phyloP scores from a whole-genome alignment of 805 yeast genomes.

The Pichia cephalocereana region DNA sequence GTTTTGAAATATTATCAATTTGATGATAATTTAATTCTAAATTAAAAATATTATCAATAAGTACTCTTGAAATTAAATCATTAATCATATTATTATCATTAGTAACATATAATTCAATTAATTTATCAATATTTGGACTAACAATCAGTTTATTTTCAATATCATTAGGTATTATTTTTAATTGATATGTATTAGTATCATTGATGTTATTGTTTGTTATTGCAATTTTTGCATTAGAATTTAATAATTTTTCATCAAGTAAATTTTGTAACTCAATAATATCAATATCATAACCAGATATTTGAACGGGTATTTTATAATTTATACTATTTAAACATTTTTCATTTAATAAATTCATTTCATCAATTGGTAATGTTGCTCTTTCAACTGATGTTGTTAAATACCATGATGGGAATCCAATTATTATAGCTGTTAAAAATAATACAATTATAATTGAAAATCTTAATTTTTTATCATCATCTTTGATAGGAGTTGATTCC shows the following conservation, averaged over 20 bases:
- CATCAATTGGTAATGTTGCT: constrained; percentile 46
- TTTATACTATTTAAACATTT: constrained; percentile 18
- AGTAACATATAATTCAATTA: constrained; percentile 25
- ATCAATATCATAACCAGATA: constrained; percentile 29
- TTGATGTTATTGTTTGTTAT: constrained; percentile 1
- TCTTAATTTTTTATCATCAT: constrained; percentile 1
- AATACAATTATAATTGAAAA: constrained; percentile 19
- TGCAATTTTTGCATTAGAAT: constrained; percentile 26
- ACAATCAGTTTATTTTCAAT: constrained; percentile 20
- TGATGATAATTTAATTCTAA: constrained; percentile 17
- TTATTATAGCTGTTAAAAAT: constrained; percentile 19
- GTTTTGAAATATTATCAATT: constrained; percentile 1
- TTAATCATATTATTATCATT: constrained; percentile 24
- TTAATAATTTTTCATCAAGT: constrained; percentile 18
- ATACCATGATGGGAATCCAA: constrained; percentile 55
- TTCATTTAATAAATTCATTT: constrained; percentile 24
- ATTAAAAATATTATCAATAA: constrained; percentile 31
- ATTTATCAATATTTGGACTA: constrained; percentile 31
- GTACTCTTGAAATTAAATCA: constrained; percentile 28
- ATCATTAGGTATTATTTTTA: constrained; percentile 22
- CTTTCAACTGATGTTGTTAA: constrained; percentile 54
- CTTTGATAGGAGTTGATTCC: not conserved
- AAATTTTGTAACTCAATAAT: constrained; percentile 23
- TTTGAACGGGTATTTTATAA: constrained; percentile 34
- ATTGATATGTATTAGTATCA: constrained; percentile 1